Percentiles rank a stretch among this genome's conserved stretches.
Evolutionary conservation across 139 green algal genomes (phyloP).

Genomic region (Coelastrella sp.): DNA sequence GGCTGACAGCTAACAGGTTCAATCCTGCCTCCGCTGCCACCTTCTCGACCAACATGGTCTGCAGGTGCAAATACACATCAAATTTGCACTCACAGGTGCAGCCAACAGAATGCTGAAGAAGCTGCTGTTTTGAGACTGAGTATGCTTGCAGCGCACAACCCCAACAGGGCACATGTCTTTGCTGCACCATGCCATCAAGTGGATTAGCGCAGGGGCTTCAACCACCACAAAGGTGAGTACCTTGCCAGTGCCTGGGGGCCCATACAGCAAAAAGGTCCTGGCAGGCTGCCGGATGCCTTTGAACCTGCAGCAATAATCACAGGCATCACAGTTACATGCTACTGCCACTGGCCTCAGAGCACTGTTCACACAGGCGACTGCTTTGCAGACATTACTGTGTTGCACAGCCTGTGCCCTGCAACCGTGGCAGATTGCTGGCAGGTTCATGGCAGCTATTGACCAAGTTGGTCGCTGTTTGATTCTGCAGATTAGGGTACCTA

Average conservation of each 20-base stretch:
- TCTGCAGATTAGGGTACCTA: conserved; percentile 16
- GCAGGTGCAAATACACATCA: background rate
- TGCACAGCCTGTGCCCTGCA: too few species aligned
- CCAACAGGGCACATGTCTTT: background rate
- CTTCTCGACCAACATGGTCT: conserved; percentile 80
- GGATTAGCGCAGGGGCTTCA: background rate
- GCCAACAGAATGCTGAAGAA: too few species aligned
- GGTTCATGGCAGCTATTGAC: too few species aligned
- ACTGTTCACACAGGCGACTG: too few species aligned
- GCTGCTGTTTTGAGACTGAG: background rate
- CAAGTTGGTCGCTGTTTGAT: too few species aligned
- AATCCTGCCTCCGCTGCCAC: conserved; percentile 66
- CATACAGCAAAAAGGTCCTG: conserved; percentile 67
- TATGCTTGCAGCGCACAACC: background rate
- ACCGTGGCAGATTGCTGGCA: too few species aligned
- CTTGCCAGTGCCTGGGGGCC: conserved; percentile 72
- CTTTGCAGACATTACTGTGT: too few species aligned
- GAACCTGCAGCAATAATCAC: conserved; percentile 55
- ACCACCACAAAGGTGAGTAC: background rate
- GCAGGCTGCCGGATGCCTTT: conserved; percentile 63
- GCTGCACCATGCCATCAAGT: background rate
- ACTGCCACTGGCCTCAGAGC: too few species aligned
- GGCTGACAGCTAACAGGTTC: conserved; percentile 65
- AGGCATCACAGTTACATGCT: background rate
- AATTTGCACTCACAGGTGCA: background rate